Evolutionary conservation across 1,139 yeast species (phyloP), one percentile per base, ranked within the genome.

Genomic region (Taiozyma sp.): DNA sequence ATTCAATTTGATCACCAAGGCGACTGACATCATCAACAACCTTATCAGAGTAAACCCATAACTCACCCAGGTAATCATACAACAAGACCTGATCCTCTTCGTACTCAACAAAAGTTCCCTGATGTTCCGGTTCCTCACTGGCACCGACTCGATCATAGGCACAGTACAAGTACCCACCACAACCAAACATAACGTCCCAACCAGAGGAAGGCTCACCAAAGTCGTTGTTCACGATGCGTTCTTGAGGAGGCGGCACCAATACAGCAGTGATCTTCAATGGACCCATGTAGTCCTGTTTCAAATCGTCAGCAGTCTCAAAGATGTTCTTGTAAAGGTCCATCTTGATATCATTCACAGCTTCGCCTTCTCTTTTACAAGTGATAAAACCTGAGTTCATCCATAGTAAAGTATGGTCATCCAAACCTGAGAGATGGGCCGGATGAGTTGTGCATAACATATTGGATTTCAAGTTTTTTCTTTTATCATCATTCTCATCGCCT

Each of bases 371-470:
- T 58, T 79, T 79, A 63, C 84, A 79, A 49, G 64, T 75, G 11
- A 72, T 68, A 58, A 77, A 78, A 0, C 84, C 84, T 1, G 83
- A 77, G 56, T 79, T 79, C 57, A 79, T 72, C 84, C 84, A 79
- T 26, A 79, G 58, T 39, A 79, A 62, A 28, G 71, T 69, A 1
- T 77, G 78, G 44, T 68, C 66, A 46, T 68, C 69, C 49, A 71
- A 45, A 29, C 63, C 66, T 3, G 67, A 69, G 0, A 79, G 63
- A 62, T 79, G 84, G 1, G 83, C 83, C 0, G 83, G 83, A 57
- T 53, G 77, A 1, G 79, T 71, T 2, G 81, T 74, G 56, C 83
- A 79, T 3, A 79, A 58, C 61, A 77, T 81, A 44, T 63, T 54
- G 5, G 68, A 63, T 45, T 50, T 57, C 64, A 53, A 64, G 44